phyloP scores from a whole-genome alignment of 2,329 filamentous ascomycete species.

The Thielaviopsis euricoi region DNA sequence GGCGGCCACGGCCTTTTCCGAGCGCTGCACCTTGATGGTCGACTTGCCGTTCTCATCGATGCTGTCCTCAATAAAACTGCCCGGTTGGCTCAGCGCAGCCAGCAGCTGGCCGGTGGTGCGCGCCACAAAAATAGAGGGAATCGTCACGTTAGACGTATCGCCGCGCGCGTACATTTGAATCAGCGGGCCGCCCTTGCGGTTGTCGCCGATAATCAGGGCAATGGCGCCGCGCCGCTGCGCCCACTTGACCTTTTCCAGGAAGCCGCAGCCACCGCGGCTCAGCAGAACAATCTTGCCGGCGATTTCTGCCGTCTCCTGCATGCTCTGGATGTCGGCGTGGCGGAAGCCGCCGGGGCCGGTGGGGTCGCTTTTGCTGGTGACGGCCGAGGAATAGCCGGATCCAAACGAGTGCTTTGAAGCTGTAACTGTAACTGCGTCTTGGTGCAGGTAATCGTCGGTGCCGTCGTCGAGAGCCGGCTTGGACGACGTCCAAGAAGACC shows the following conservation, averaged over 20 bases:
- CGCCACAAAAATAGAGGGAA: slow-evolving; percentile 87
- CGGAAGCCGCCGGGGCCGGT: slow-evolving; percentile 25
- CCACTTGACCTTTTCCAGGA: slow-evolving; percentile 95
- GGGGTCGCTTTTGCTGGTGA: slow-evolving; percentile 18
- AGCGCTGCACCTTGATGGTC: slow-evolving; percentile 34
- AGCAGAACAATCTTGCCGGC: slow-evolving; percentile 82
- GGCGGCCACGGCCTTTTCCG: slow-evolving; percentile 15
- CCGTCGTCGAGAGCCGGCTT: slow-evolving; percentile 42
- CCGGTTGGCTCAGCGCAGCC: slow-evolving; percentile 66
- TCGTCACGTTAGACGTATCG: slow-evolving; percentile 86
- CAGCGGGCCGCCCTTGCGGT: slow-evolving; percentile 71
- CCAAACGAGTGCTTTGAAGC: too few species aligned
- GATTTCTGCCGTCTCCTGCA: slow-evolving; percentile 87
- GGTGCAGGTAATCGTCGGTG: slow-evolving; percentile 71
- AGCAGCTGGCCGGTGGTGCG: slow-evolving; percentile 86
- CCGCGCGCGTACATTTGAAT: slow-evolving; percentile 98
- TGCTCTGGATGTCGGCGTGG: slow-evolving; percentile 83
- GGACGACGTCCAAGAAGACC: slow-evolving; percentile 12
- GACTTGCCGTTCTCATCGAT: slow-evolving; percentile 44
- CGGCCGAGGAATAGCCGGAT: too few species aligned
- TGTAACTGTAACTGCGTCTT: slow-evolving; percentile 21
- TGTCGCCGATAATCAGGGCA: slow-evolving; percentile 85
- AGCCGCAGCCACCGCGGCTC: slow-evolving; percentile 86
- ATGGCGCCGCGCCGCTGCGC: slow-evolving; percentile 77
- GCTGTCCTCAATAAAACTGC: slow-evolving; percentile 43